phyloP scores from a whole-genome alignment of 2,329 filamentous ascomycete genomes.

The Leptoxyphium fumago region DNA sequence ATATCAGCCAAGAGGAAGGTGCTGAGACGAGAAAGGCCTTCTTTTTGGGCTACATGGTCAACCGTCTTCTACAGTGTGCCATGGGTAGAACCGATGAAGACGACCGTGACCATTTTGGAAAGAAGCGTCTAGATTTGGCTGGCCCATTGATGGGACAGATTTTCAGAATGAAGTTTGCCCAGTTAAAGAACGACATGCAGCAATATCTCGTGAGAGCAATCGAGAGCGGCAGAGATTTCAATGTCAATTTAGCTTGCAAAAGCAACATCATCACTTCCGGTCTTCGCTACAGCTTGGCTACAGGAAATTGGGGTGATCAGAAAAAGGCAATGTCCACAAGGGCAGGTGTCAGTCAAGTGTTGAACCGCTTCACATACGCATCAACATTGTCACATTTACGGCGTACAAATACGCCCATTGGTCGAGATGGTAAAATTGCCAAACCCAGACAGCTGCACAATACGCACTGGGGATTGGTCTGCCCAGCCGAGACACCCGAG shows the following conservation, averaged over 20 bases:
- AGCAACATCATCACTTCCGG: slow-evolving; percentile 82
- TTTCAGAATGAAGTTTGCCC: slow-evolving; percentile 81
- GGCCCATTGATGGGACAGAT: slow-evolving; percentile 91
- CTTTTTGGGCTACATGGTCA: slow-evolving; percentile 98
- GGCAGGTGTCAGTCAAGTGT: slow-evolving; percentile 91
- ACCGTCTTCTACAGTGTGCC: slow-evolving; percentile 84
- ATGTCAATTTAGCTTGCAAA: slow-evolving; percentile 80
- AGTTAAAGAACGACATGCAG: slow-evolving; percentile 81
- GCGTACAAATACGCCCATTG: slow-evolving; percentile 93
- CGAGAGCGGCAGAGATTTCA: slow-evolving; percentile 78
- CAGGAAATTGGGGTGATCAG: slow-evolving; percentile 98
- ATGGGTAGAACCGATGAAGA: slow-evolving; percentile 87
- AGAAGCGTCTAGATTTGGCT: slow-evolving; percentile 92
- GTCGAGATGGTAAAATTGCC: slow-evolving; percentile 92
- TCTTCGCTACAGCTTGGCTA: slow-evolving; percentile 90
- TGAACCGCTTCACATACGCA: slow-evolving; percentile 94
- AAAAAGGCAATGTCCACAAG: slow-evolving; percentile 94
- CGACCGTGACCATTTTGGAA: slow-evolving; percentile 96
- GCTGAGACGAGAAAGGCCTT: slow-evolving; percentile 94
- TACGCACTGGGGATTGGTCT: slow-evolving; percentile 95
- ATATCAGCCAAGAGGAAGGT: slow-evolving; percentile 89
- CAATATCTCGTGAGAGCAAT: slow-evolving; percentile 86
- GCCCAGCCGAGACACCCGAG: slow-evolving; percentile 93
- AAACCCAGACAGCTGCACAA: slow-evolving; percentile 97
- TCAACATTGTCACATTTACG: slow-evolving; percentile 94